phyloP scores from a whole-genome alignment of 1,139 yeast genomes.

The Debaryomyces udenii region DNA sequence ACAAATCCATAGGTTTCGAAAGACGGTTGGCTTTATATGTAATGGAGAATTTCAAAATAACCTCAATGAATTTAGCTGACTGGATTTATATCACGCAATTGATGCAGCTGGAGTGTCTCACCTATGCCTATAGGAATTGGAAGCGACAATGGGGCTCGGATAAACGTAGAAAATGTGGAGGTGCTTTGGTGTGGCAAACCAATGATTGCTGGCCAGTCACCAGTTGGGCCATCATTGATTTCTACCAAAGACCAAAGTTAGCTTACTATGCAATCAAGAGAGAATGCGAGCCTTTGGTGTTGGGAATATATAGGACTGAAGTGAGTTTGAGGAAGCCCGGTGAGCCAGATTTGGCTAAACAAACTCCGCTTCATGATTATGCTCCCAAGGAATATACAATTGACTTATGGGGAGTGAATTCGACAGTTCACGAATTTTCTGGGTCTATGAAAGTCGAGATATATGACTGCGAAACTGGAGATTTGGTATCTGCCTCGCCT shows the following conservation, averaged over 20 bases:
- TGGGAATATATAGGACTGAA: constrained; percentile 39
- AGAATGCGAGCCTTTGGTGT: constrained; percentile 36
- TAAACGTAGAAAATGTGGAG: constrained; percentile 37
- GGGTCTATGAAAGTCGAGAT: constrained; percentile 31
- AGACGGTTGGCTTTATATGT: constrained; percentile 47
- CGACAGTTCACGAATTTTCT: constrained; percentile 22
- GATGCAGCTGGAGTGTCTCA: constrained; percentile 54
- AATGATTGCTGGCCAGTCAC: constrained; percentile 57
- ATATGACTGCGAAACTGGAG: constrained; percentile 34
- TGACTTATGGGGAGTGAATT: constrained; percentile 49
- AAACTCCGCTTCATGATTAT: constrained; percentile 25
- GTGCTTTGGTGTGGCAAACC: constrained; percentile 53
- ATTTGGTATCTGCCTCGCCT: constrained; percentile 19
- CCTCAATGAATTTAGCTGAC: constrained; percentile 32
- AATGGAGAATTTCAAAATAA: constrained; percentile 41
- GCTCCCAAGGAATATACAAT: constrained; percentile 24
- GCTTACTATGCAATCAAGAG: constrained; percentile 50
- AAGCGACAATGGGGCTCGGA: constrained; percentile 47
- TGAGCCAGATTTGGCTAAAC: constrained; percentile 18
- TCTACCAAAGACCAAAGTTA: constrained; percentile 41
- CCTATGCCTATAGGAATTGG: constrained; percentile 50
- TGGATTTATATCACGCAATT: constrained; percentile 55
- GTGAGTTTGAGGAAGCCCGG: constrained; percentile 14
- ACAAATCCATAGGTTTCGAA: constrained; percentile 48
- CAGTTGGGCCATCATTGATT: constrained; percentile 51